These are phyloP conservation scores for Sisymbrium altissimum DNA, from an alignment of 345 rosid species.

Conservation along the genomic window DNA sequence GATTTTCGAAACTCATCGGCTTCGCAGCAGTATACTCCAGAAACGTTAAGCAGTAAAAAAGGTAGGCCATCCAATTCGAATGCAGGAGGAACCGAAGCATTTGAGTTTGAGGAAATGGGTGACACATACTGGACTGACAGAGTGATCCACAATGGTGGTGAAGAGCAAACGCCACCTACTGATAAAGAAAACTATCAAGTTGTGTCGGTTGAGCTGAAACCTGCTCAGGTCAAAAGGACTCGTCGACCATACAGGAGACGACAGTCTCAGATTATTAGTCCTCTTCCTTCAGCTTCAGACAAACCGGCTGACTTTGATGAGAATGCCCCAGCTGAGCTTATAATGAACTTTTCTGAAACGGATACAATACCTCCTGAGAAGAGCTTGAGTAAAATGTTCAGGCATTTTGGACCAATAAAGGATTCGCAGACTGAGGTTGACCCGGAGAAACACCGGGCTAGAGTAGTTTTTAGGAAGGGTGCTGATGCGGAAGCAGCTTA, in stretches of 20 bases:
- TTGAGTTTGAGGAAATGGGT: slow-evolving; percentile 83
- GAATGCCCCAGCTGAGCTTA: slow-evolving; percentile 74
- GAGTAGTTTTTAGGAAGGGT: slow-evolving; percentile 76
- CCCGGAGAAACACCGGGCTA: slow-evolving; percentile 64
- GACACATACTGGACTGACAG: slow-evolving; percentile 98
- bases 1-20: slow-evolving; percentile 69
- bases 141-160: slow-evolving; percentile 78
- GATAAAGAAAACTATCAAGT: slow-evolving; percentile 45
- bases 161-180: slow-evolving; percentile 60
- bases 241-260: slow-evolving; percentile 65
- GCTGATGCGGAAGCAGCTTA: slow-evolving; percentile 80
- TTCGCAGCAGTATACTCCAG: slow-evolving; percentile 36
- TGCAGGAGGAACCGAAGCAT: slow-evolving; percentile 60
- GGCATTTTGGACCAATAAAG: slow-evolving; percentile 71
- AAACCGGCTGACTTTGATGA: slow-evolving; percentile 54
- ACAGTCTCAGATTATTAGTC: slow-evolving; percentile 44
- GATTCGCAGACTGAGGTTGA: slow-evolving; percentile 78
- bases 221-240: slow-evolving; percentile 42
- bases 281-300: slow-evolving; percentile 25
- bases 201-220: slow-evolving; percentile 57
- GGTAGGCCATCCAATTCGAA: slow-evolving; percentile 37
- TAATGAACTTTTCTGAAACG: slow-evolving; percentile 65
- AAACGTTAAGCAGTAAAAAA: slow-evolving; percentile 46
- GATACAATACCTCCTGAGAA: slow-evolving; percentile 72
- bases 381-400: slow-evolving; percentile 79